A percentile compares a stretch with the other conserved stretches of the same genome.
phyloP scores from a whole-genome alignment of 1,139 yeast species.

The Lodderomyces pseudojiufengensis region DNA sequence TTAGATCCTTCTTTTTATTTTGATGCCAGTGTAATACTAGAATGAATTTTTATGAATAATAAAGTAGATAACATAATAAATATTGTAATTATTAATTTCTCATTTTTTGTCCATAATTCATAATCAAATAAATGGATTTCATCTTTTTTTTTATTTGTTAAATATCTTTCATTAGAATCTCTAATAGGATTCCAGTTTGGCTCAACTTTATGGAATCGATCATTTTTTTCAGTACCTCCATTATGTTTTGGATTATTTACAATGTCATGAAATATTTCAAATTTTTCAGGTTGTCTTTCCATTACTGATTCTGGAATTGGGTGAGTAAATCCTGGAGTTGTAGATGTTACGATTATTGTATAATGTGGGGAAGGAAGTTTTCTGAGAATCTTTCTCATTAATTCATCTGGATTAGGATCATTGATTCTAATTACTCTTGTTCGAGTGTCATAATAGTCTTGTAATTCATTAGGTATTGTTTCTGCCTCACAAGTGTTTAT shows the following conservation, averaged over 20 bases:
- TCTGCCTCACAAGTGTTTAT: conserved; percentile 49
- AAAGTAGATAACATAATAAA: conserved; percentile 24
- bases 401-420: conserved; percentile 55
- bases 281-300: conserved; percentile 29
- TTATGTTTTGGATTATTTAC: conserved; percentile 43
- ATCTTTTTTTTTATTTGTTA: conserved; percentile 30
- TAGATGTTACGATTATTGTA: conserved; percentile 48
- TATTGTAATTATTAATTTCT: conserved; percentile 35
- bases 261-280: conserved; percentile 44
- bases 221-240: conserved; percentile 55
- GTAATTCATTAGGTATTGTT: conserved; percentile 36
- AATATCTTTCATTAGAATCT: conserved; percentile 32
- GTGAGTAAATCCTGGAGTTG: conserved; percentile 21
- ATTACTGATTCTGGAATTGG: conserved; percentile 31
- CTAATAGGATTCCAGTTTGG: conserved; percentile 30
- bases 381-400: conserved; percentile 49
- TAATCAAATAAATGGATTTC: conserved; percentile 37
- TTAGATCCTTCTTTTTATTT: conserved; percentile 84
- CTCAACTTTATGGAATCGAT: conserved; percentile 34
- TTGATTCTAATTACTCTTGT: conserved; percentile 57
- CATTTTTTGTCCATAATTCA: conserved; percentile 40
- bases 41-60: conserved; percentile 13
- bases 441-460: conserved; percentile 52
- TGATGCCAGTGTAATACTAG: conserved; percentile 56
- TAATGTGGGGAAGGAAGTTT: conserved; percentile 68